Conservation (phyloP, 2,329 filamentous ascomycete genomes). For the Aspergillus sp. region DNA sequence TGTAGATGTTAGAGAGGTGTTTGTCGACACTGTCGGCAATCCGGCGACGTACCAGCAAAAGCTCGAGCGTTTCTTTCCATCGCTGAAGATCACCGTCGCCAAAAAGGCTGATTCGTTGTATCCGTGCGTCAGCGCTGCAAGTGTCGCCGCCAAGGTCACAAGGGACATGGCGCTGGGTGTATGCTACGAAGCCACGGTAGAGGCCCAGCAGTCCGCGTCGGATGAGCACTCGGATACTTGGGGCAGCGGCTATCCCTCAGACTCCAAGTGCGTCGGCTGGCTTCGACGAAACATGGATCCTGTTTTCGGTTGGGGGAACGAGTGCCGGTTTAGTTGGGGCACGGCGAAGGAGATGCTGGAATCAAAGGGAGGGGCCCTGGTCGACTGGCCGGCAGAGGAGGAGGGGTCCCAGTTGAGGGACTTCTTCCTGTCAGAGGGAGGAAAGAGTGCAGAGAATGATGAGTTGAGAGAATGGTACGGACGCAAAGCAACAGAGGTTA, state of each 20-base stretch:
- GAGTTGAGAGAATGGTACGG: constrained; percentile 81
- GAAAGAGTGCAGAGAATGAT: constrained; percentile 48
- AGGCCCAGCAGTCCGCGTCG: constrained; percentile 14
- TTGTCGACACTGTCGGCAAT: constrained; percentile 86
- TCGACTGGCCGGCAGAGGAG: constrained; percentile 75
- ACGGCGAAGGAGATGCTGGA: constrained; percentile 92
- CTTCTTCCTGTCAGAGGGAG: constrained; percentile 50
- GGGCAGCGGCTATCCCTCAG: constrained; percentile 91
- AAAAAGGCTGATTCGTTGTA: constrained; percentile 92
- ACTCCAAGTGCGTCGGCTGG: constrained; percentile 72
- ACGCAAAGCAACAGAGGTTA: constrained; percentile 56
- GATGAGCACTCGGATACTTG: constrained; percentile 45
- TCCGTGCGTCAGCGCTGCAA: constrained; percentile 85
- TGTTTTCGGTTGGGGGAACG: constrained; percentile 87
- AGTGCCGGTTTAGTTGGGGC: constrained; percentile 92
- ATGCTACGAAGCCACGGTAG: constrained; percentile 52
- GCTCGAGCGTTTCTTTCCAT: constrained; percentile 75
- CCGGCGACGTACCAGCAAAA: constrained; percentile 76
- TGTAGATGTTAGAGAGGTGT: constrained; percentile 80
- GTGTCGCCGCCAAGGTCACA: constrained; percentile 92
- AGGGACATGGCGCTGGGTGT: constrained; percentile 80
- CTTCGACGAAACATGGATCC: constrained; percentile 80
- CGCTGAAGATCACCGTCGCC: constrained; percentile 62
- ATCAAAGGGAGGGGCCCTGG: constrained; percentile 57
- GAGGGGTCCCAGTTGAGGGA: constrained; percentile 66